Evolutionary conservation across 2,329 filamentous ascomycete genomes (phyloP), one percentile per base, ranked within the genome.

Genomic region (Aspergillus sclerotialis): DNA sequence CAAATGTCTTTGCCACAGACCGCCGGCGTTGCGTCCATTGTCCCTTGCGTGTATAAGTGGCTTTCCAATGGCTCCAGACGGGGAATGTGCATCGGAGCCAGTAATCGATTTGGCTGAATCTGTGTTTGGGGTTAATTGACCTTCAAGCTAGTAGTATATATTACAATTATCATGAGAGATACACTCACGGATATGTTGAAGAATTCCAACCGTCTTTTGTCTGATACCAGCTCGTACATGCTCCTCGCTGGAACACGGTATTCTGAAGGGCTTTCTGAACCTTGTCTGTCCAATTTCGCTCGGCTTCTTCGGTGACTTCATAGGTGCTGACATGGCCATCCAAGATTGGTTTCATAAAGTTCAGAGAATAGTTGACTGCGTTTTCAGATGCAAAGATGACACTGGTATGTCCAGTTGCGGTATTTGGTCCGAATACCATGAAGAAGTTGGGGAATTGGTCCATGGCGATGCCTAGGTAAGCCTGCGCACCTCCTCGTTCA

Each of bases 391-490:
- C 72, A 47, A 80, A 66, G 29, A 80, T 68, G 7, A 78, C 72
- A 9, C 70, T 75, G 0, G 67, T 73, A 52, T 83, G 78, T 0
- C 78, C 79, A 0, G 78, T 82, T 0, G 64, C 66, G 0, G 75
- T 72, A 48, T 83, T 83, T 1, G 78, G 78, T 0, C 78, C 78
- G 26, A 78, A 69, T 0, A 81, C 56, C 37, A 80, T 64, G 57
- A 82, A 81, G 47, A 81, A 76, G 48, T 82, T 82, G 2, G 78
- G 78, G 46, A 80, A 80, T 0, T 71, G 72, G 42, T 73, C 72
- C 54, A 81, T 60, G 2, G 70, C 67, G 2, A 70, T 70, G 14
- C 70, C 72, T 35, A 76, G 70, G 49, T 83, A 83, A 0, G 77
- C 79, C 40, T 73, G 75, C 0, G 74, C 61, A 0, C 78, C 79